Conservation (phyloP, 192 early-diverging fungal genomes). For the Backusella circina region DNA sequence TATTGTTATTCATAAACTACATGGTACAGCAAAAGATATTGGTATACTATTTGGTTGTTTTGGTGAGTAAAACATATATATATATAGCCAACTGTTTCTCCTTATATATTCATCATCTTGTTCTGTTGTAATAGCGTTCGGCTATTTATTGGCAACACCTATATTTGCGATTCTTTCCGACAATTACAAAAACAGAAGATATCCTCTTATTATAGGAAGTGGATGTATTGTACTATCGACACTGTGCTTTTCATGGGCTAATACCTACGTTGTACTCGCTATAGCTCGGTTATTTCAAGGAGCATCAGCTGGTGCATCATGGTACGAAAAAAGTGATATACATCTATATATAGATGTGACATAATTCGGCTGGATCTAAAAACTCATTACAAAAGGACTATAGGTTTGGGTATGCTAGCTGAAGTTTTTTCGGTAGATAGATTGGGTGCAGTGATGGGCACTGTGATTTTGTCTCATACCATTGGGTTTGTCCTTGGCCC, state of each 20-base stretch:
- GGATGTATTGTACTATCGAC: background rate
- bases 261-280: constrained; percentile 57
- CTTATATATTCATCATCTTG: background rate
- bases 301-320: constrained; percentile 64
- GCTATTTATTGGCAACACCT: background rate
- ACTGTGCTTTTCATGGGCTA: constrained; percentile 50
- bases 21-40: background rate
- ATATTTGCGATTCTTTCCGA: background rate
- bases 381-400: constrained; percentile 36
- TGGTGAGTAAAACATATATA: background rate
- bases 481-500: constrained; percentile 70
- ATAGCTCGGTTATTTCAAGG: constrained; percentile 68
- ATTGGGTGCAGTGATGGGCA: constrained; percentile 71
- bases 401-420: constrained; percentile 68
- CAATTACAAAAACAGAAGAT: background rate
- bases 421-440: constrained; percentile 58
- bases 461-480: constrained; percentile 58
- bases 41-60: background rate
- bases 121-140: background rate
- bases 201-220: background rate
- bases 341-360: background rate
- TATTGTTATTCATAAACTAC: background rate
- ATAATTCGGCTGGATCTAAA: background rate
- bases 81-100: background rate
- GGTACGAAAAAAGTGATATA: constrained; percentile 29